Base-by-base conservation (phyloP, 176 grass and related monocot genomes). In the Eragrostis curvula region DNA sequence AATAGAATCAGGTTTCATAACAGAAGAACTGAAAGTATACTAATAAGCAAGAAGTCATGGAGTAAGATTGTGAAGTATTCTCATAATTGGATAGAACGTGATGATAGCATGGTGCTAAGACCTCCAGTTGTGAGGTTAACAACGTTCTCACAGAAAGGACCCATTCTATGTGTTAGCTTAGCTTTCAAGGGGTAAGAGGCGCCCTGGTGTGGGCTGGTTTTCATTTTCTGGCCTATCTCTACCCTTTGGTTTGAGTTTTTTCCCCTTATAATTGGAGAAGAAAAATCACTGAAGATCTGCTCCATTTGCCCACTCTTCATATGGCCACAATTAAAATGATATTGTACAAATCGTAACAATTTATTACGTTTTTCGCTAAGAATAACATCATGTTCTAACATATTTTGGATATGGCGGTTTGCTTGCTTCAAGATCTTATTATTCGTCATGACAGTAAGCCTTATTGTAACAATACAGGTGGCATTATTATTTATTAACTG, bases 1-100 rank as follows among this genome's bases (percentile, higher is more conserved):
- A 73, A 71, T 49, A 18, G 16, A 65, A 52, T 85, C 16, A 87
- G 12, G 64, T 58, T 84, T 29, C 29, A 51, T 3, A 71, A 23
- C 53, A 70, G 7, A 67, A 53, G 5, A 78, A 7, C 41, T 69
- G 8, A 53, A 61, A 70, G 14, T 13, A 43, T 18, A 64, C 14
- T 57, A 77, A n/a, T 47, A 53, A 39, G 24, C 9, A 14, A 11
- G 23, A 40, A 23, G 45, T 45, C 17, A 64, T 70, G 59, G 9
- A 36, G 25, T 42, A 18, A 50, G 52, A 28, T 52, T 30, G 3
- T 61, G 47, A 36, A 21, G 7, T 28, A n/a, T 14, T 50, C 5
- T 13, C 23, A 17, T 24, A 51, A 64, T 6, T 30, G 20, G 64
- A 48, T 25, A 36, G 42, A 61, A 82, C 24, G 5, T 13, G 36